Conservation (phyloP, 768 basidiomycete genomes). For the Rhodocollybia butyracea region DNA sequence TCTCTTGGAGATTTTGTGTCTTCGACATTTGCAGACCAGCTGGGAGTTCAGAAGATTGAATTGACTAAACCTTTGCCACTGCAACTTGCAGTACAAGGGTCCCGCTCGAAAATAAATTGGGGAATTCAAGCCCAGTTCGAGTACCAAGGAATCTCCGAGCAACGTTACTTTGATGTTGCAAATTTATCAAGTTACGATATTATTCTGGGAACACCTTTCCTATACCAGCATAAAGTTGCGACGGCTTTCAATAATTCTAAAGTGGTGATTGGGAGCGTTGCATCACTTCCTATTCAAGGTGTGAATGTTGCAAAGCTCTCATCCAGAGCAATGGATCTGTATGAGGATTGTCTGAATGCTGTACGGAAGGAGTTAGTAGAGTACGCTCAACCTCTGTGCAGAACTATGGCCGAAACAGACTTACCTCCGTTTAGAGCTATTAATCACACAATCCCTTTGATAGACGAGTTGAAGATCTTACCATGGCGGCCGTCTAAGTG, state of each 20-base stretch:
- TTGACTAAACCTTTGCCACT: conserved; percentile 30
- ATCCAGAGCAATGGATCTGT: conserved; percentile 5
- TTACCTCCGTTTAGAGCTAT: conserved; percentile 31
- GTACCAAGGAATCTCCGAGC: conserved; percentile 32
- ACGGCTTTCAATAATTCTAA: conserved; percentile 23
- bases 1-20: conserved; percentile 42
- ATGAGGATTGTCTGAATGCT: conserved; percentile 11
- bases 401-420: conserved; percentile 22
- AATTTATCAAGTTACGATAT: conserved; percentile 39
- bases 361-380: conserved; percentile 14
- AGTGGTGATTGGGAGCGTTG: conserved; percentile 22
- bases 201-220: conserved; percentile 37
- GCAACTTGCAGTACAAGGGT: conserved; percentile 40
- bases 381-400: conserved; percentile 23
- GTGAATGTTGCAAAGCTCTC: conserved; percentile 7
- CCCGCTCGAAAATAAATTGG: conserved; percentile 32
- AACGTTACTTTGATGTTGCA: conserved; percentile 29
- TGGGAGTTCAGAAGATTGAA: conserved; percentile 20
- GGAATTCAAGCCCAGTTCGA: conserved; percentile 18
- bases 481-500: conserved; percentile 26
- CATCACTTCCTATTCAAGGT: conserved; percentile 17
- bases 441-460: conserved; percentile 30
- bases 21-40: conserved; percentile 31
- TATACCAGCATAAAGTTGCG: conserved; percentile 26
- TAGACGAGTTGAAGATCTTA: conserved; percentile 24